These are phyloP conservation scores for Platanthera guangdongensis DNA, from an alignment of 106 monocot species.

Conservation along the genomic window DNA sequence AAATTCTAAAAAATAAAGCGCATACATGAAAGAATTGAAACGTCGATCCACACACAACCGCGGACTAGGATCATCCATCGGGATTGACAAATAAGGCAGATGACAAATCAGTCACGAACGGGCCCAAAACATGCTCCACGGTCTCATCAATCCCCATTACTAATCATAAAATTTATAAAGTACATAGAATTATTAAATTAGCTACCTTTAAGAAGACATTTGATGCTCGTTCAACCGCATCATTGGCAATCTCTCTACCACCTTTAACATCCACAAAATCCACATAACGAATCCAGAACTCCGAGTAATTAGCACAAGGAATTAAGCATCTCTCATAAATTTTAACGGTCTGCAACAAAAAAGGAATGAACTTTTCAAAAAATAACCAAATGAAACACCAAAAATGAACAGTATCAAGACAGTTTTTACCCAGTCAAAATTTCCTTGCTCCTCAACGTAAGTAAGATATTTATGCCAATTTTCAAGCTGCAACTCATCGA, in stretches of 20 bases:
- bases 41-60: no score
- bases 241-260: constrained; percentile 68
- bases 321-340: constrained; percentile 99
- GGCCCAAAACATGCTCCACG: no score
- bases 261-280: constrained; percentile 76
- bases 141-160: background rate
- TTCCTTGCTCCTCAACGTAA: constrained; percentile 75
- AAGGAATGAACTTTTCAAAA: constrained; percentile 17
- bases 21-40: no score
- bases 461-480: constrained; percentile 94
- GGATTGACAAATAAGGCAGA: no score
- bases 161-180: constrained; percentile 3
- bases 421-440: constrained; percentile 91
- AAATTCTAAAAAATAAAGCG: no score
- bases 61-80: no score
- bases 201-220: constrained; percentile 70
- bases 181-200: constrained; percentile 2
- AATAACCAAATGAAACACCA: constrained; percentile 5
- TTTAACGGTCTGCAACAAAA: constrained; percentile 70
- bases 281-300: constrained; percentile 95
- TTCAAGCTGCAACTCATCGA: constrained; percentile 62
- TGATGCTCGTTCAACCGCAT: constrained; percentile 55
- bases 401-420: background rate
- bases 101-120: no score
- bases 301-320: constrained; percentile 96